Conservation (phyloP, 2,329 filamentous ascomycete species). For the Penicillium sp. region DNA sequence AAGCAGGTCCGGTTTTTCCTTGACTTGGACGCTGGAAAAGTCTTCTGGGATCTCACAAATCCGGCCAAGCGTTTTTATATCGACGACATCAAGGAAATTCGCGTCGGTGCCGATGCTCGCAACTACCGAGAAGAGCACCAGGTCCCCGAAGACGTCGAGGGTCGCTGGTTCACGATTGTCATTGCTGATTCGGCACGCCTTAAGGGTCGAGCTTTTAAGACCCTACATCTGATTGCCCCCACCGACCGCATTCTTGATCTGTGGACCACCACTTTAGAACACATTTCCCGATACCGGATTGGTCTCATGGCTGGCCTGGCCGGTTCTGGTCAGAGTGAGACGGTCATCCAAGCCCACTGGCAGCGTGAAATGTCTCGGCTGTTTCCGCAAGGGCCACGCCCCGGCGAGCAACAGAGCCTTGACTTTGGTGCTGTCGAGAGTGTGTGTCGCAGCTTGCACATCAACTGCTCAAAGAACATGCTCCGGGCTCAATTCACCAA, state of each 20-base stretch:
- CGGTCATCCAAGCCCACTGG: constrained; percentile 80
- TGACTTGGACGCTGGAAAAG: constrained; percentile 75
- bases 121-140: constrained; percentile 84
- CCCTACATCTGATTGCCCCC: constrained; percentile 79
- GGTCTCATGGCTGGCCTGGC: constrained; percentile 86
- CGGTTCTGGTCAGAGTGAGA: constrained; percentile 66
- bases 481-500: constrained; percentile 67
- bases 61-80: constrained; percentile 84
- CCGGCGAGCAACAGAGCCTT: constrained; percentile 62
- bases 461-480: constrained; percentile 74
- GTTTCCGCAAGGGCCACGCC: constrained; percentile 41
- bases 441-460: constrained; percentile 83
- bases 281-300: constrained; percentile 77
- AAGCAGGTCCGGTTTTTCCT: constrained; percentile 69
- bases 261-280: constrained; percentile 79
- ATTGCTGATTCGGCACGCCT: constrained; percentile 73
- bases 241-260: constrained; percentile 64
- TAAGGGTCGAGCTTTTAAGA: constrained; percentile 65
- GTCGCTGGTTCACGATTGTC: constrained; percentile 81
- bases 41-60: constrained; percentile 76
- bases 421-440: constrained; percentile 73
- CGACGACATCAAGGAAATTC: constrained; percentile 89
- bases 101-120: constrained; percentile 72
- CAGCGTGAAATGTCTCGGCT: constrained; percentile 71
- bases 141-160: constrained; percentile 60